Base-by-base conservation (phyloP, 352 stramenopile species). In the Thraustochytrium sp. region DNA sequence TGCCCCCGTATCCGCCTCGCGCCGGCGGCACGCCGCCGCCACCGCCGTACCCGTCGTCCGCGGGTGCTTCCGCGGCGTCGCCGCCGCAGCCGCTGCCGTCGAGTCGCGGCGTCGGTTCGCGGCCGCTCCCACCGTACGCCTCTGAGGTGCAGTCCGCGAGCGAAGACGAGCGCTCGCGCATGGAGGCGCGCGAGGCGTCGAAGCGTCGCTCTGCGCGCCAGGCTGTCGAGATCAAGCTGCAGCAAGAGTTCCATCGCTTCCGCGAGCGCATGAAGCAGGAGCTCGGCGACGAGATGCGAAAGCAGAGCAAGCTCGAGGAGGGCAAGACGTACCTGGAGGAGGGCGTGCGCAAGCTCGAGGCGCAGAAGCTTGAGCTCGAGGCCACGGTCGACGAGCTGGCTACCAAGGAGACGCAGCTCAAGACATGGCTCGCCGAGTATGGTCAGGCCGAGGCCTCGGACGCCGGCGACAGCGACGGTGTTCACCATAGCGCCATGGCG, bases 251-350 rank as follows among this genome's bases (percentile, higher is more conserved):
- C 40, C 8, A 63, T 9, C 13, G 18, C 18, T 80, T 80, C 38
- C 68, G 68, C 26, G 61, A 84, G 55, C 54, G 36, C n/a, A 84
- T 84, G 61, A 73, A 84, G 51, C 26, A 16, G n/a, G 75, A 84
- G 37, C 29, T 84, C 21, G 31, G 49, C 37, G 55, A 62, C 8
- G 75, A 84, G 38, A 64, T 84, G 34, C 11, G 23, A 11, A 85
- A 23, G 16, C 75, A 84, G 29, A 72, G 16, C 40, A 85, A 84
- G 49, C 55, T 84, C 29, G 75, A 84, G 36, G 75, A 84, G 26
- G 38, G 61, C 26, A 9, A 84, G n/a, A 83, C 11, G 3, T n/a
- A 18, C 3, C 61, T 84, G n/a, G 61, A 84, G 36, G 55, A 84
- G 26, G 53, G 53, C 44, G 4, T 84, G 26, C 31, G 29, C 37